Evolutionary conservation across 2,329 filamentous ascomycete genomes (phyloP), one percentile per base, ranked within the genome.

Genomic region (Ceratocystis huliohia): DNA sequence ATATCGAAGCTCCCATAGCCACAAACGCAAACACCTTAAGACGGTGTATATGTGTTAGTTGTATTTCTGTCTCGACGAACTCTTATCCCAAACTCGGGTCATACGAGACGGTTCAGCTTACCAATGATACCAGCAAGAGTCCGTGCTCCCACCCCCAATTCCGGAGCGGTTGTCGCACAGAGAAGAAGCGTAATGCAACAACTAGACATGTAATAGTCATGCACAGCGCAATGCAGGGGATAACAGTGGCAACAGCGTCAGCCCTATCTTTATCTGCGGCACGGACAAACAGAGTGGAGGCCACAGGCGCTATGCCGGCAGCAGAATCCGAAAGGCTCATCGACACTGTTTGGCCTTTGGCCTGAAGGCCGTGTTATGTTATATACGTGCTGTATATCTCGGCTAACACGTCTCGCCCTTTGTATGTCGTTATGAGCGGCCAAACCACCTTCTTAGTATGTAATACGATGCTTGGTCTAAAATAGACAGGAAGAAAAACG

Each of bases 101-200:
- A 61, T n/a, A 61, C 33, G 25, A 41, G 37, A 41, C 37, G 37
- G 37, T 22, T 15, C 48, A 50, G 65, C 63, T 65, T 50, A 74
- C 70, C 30, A 75, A 68, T 1, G 74, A 72, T 15, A 73, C 67
- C 17, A 76, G 48, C 59, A 75, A 73, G 25, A 72, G 70, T 71
- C 73, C 75, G 68, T 77, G 74, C 63, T 76, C 75, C 22, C 70
- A 61, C 61, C 73, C 73, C 65, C 75, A 71, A 57, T 73, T 71
- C 67, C 73, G 74, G 33, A 75, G 72, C 63, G 76, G 68, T 10
- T 70, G 68, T 15, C 70, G 69, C 64, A 74, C 70, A n/a, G 75
- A 74, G 65, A 73, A 76, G 63, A 77, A 71, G 8, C 75, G 74
- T 46, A 74, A 59, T 4, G 68, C 67, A 15, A 75, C 71, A 45